Evolutionary conservation across 169 alveolate genomes (phyloP).

Genomic region (Sarcocystis neurona): DNA sequence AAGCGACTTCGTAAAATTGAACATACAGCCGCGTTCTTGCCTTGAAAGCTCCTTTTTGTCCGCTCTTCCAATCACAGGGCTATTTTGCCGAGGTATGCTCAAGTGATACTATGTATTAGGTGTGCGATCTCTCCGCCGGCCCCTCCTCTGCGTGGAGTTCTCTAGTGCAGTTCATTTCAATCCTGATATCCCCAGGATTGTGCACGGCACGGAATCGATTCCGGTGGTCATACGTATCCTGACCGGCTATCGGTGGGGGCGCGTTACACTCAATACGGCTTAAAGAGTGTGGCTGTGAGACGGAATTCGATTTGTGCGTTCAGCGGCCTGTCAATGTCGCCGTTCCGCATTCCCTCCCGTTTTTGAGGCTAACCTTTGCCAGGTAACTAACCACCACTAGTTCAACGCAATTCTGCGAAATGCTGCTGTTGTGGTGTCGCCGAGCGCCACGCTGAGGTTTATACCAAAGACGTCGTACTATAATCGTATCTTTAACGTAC

Average conservation of each 20-base stretch:
- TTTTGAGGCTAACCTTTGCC: conserved; percentile 39
- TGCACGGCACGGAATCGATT: conserved; percentile 54
- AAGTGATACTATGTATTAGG: too few species aligned
- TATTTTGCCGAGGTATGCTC: conserved; percentile 26
- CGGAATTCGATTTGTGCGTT: background rate
- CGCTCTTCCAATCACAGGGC: background rate
- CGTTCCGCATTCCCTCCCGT: conserved; percentile 46
- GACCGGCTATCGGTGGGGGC: conserved; percentile 54
- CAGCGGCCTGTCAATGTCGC: conserved; percentile 45
- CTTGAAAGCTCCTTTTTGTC: background rate
- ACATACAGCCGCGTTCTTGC: background rate
- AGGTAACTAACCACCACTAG: background rate
- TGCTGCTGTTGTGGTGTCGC: background rate
- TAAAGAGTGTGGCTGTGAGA: background rate
- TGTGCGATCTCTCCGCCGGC: too few species aligned
- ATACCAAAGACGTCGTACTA: too few species aligned
- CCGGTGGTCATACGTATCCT: conserved; percentile 63
- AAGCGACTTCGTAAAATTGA: background rate
- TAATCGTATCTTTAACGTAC: too few species aligned
- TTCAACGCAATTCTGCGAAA: background rate
- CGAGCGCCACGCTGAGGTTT: too few species aligned
- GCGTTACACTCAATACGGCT: background rate
- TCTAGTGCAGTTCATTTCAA: background rate
- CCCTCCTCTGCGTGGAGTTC: too few species aligned
- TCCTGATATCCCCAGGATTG: conserved; percentile 18